Conservation (phyloP, 2,329 filamentous ascomycete species). For the Aspergillus quadrilineatus region DNA sequence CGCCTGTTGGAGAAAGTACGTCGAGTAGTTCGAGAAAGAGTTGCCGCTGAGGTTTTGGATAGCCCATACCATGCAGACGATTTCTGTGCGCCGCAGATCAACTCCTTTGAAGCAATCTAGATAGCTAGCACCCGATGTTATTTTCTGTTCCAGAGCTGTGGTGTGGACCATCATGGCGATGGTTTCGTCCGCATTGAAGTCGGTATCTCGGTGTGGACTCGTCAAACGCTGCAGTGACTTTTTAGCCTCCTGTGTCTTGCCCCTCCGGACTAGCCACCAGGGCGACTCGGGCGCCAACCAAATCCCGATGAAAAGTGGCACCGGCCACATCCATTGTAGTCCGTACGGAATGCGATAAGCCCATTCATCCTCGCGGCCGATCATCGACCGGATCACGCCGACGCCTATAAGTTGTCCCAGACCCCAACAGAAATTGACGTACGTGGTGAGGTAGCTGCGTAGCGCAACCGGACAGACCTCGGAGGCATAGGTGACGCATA, state of each 20-base stretch:
- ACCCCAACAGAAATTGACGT: slow-evolving; percentile 50
- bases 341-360: slow-evolving; percentile 54
- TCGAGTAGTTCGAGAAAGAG: slow-evolving; percentile 64
- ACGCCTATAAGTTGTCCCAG: slow-evolving; percentile 53
- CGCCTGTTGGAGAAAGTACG: slow-evolving; percentile 59
- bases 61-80: slow-evolving; percentile 64
- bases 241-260: slow-evolving; percentile 49
- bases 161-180: slow-evolving; percentile 92
- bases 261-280: slow-evolving; percentile 53
- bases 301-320: slow-evolving; percentile 50
- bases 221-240: slow-evolving; percentile 47
- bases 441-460: slow-evolving; percentile 47
- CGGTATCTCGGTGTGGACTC: slow-evolving; percentile 53
- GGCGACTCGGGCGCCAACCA: slow-evolving; percentile 52
- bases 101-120: slow-evolving; percentile 80
- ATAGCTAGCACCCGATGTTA: slow-evolving; percentile 72
- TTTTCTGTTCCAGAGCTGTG: slow-evolving; percentile 73
- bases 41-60: slow-evolving; percentile 65
- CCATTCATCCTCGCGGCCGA: slow-evolving; percentile 49
- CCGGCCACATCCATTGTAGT: slow-evolving; percentile 56
- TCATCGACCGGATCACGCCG: slow-evolving; percentile 52
- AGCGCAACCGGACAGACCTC: slow-evolving; percentile 50
- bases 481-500: slow-evolving; percentile 49
- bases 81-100: slow-evolving; percentile 75
- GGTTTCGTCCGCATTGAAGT: slow-evolving; percentile 80